phyloP scores from a whole-genome alignment of 2,329 filamentous ascomycete genomes.

The Sordariomycetes sp. region DNA sequence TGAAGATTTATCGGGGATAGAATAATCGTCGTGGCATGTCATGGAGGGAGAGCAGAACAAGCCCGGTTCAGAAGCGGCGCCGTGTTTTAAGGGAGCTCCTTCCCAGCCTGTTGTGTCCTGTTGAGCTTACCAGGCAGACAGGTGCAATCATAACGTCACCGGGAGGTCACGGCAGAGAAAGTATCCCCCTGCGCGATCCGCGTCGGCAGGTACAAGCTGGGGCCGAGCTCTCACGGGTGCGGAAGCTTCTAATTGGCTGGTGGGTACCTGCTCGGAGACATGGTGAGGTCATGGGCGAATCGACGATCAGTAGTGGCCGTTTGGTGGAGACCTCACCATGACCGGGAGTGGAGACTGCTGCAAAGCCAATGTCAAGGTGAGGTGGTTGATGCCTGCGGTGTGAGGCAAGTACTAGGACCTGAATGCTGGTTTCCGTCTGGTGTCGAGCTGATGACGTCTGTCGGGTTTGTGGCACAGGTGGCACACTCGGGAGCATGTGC shows the following conservation, averaged over 20 bases:
- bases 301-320: not conserved
- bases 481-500: not conserved
- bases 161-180: not conserved
- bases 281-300: not conserved
- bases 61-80: too few species aligned
- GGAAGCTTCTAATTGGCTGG: not conserved
- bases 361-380: not conserved
- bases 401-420: not conserved
- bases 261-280: not conserved
- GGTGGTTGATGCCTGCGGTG: not conserved
- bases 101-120: not conserved
- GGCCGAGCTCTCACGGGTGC: not conserved
- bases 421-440: not conserved
- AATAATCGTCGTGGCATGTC: not conserved
- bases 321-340: not conserved
- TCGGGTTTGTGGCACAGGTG: not conserved
- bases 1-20: not conserved
- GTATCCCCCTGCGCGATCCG: not conserved
- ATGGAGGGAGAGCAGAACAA: not conserved
- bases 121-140: not conserved
- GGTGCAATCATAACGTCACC: constrained; percentile 5
- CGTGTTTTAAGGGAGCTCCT: not conserved
- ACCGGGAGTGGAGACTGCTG: not conserved
- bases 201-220: not conserved
- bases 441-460: not conserved